Conservation (phyloP, 192 early-diverging fungal species). For the Coemansia sp. region DNA sequence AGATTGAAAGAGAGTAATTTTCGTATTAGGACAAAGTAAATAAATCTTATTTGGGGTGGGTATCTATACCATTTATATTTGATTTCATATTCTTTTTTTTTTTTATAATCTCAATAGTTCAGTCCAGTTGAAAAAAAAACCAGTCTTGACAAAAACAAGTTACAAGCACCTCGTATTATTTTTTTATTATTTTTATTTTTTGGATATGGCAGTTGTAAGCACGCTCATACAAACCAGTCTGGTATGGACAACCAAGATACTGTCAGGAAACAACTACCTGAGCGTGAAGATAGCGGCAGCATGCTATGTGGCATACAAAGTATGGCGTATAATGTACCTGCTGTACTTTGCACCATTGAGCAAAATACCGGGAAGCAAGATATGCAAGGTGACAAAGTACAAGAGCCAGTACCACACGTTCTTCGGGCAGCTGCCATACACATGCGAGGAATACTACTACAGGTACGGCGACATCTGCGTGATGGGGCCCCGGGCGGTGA, state of each 20-base stretch:
- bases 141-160: too few relatives aligned
- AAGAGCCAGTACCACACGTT: conserved; percentile 7
- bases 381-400: conserved; percentile 9
- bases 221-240: background rate
- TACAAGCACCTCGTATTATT: too few relatives aligned
- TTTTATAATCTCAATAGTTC: too few relatives aligned
- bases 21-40: too few relatives aligned
- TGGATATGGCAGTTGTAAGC: background rate
- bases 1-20: too few relatives aligned
- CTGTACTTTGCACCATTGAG: conserved; percentile 26
- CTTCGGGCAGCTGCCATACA: conserved; percentile 15
- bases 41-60: too few relatives aligned
- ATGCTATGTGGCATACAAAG: background rate
- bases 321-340: conserved; percentile 13
- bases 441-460: conserved; percentile 20
- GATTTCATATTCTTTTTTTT: too few relatives aligned
- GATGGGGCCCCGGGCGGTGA: conserved; percentile 21
- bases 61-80: too few relatives aligned
- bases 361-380: conserved; percentile 16
- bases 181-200: too few relatives aligned
- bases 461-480: conserved; percentile 38
- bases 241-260: background rate
- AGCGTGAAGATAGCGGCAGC: background rate
- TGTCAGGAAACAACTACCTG: background rate
- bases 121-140: too few relatives aligned